A percentile compares a stretch with the other conserved stretches of the same genome.
Evolutionary conservation across 1,284 basidiomycete genomes (phyloP).

Genomic region (Chalciporus sp.): DNA sequence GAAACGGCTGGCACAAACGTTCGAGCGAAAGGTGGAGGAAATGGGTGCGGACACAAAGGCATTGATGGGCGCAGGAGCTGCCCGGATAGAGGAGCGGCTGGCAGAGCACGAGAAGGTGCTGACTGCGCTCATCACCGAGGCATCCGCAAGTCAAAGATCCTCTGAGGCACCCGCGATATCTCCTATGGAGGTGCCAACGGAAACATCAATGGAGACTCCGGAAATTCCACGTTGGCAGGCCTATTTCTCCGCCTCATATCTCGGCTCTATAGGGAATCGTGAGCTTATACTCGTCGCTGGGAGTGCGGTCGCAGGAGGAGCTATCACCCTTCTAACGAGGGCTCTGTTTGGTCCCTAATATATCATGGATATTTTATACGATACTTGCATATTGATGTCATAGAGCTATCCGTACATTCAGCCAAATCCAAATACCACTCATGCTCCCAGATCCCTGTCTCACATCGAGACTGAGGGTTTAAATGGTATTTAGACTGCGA

Average conservation of each 20-base stretch:
- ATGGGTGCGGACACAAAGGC: constrained; percentile 61
- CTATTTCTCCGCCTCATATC: constrained; percentile 10
- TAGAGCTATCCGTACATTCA: constrained; percentile 4
- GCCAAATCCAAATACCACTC: neutral
- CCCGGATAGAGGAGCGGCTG: constrained; percentile 51
- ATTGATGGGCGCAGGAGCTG: constrained; percentile 49
- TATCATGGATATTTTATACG: neutral
- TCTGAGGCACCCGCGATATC: neutral
- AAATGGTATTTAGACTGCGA: constrained; percentile 22
- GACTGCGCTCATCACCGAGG: constrained; percentile 31
- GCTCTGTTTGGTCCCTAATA: constrained; percentile 26
- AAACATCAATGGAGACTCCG: neutral
- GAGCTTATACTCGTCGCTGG: constrained; percentile 32
- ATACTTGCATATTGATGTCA: constrained; percentile 1
- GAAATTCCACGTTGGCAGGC: constrained; percentile 13
- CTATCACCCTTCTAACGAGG: constrained; percentile 24
- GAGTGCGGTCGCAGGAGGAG: constrained; percentile 30
- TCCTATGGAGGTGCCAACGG: constrained; percentile 9
- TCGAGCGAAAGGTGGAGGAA: constrained; percentile 83
- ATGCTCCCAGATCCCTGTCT: neutral
- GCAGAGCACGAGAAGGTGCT: constrained; percentile 50
- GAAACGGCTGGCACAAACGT: constrained; percentile 77
- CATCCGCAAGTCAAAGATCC: constrained; percentile 12
- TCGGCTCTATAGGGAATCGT: constrained; percentile 14
- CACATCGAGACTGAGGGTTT: constrained; percentile 4